Evolutionary conservation across 768 basidiomycete genomes (phyloP).

Genomic region (Tricholoma sp.): DNA sequence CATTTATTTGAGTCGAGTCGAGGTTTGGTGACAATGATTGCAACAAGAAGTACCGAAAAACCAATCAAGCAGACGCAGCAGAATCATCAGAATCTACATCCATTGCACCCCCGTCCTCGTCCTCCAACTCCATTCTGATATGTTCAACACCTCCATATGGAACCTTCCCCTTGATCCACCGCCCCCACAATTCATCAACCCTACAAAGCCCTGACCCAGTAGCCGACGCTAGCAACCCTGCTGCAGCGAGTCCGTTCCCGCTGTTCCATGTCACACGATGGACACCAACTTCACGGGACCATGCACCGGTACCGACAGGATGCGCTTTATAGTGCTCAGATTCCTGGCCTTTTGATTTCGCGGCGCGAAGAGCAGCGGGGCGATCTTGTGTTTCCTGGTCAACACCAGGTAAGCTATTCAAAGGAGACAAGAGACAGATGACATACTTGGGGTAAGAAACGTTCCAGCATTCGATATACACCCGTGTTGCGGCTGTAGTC

Average conservation of each 20-base stretch:
- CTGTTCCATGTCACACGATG: conserved; percentile 81
- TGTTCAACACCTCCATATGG: conserved; percentile 62
- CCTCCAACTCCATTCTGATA: conserved; percentile 55
- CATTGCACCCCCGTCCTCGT: conserved; percentile 37
- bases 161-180: conserved; percentile 60
- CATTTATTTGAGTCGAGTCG: no score
- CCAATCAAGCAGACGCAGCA: conserved; percentile 12
- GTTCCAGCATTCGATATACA: conserved; percentile 86
- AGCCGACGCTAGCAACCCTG: conserved; percentile 65
- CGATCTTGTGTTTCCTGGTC: conserved; percentile 17
- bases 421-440: not conserved
- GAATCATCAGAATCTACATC: conserved; percentile 36
- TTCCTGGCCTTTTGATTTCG: conserved; percentile 25
- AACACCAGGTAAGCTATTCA: not conserved
- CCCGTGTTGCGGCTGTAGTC: conserved; percentile 77
- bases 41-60: not conserved
- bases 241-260: conserved; percentile 57
- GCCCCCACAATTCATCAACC: conserved; percentile 75
- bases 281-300: conserved; percentile 75
- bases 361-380: conserved; percentile 3
- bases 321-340: conserved; percentile 20
- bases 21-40: not conserved
- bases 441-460: conserved; percentile 67
- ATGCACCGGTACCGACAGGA: conserved; percentile 54
- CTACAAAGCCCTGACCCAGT: conserved; percentile 84